phyloP scores from a whole-genome alignment of 768 basidiomycete species.

The Lenzites betulinus region DNA sequence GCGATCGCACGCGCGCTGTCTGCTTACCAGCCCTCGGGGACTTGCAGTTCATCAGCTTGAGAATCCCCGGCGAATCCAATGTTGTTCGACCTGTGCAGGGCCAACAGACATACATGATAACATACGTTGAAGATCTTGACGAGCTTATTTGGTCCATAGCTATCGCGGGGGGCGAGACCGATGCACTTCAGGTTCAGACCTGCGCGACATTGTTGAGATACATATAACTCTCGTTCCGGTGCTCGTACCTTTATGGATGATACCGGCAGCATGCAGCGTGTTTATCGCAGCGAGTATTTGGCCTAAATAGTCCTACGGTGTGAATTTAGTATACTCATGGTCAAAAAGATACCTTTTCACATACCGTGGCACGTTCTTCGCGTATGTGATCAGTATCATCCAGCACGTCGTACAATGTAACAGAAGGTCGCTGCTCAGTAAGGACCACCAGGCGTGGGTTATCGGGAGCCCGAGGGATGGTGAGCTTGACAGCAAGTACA shows the following conservation, averaged over 20 bases:
- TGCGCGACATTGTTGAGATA: constrained; percentile 27
- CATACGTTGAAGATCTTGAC: constrained; percentile 76
- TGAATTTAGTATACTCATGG: neutral
- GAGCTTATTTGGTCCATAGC: constrained; percentile 55
- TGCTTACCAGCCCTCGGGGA: constrained; percentile 52
- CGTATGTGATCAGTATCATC: constrained; percentile 75
- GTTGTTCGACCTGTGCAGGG: constrained; percentile 83
- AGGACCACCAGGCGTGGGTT: constrained; percentile 64
- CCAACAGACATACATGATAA: constrained; percentile 72
- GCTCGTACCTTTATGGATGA: constrained; percentile 67
- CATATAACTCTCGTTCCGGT: neutral
- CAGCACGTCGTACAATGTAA: constrained; percentile 73
- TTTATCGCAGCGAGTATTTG: constrained; percentile 75
- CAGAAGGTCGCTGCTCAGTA: constrained; percentile 67
- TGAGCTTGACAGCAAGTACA: constrained; percentile 67
- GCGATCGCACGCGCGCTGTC: neutral
- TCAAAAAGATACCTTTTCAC: constrained; percentile 23
- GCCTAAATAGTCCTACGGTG: constrained; percentile 64
- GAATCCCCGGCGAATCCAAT: constrained; percentile 48
- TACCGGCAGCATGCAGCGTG: constrained; percentile 60
- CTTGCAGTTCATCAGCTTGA: constrained; percentile 29
- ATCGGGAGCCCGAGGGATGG: constrained; percentile 48
- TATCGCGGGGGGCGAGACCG: constrained; percentile 56
- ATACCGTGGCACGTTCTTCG: constrained; percentile 68
- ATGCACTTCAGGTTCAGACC: constrained; percentile 63